Percentiles rank a stretch among this genome's conserved stretches.
Conservation (phyloP, 768 basidiomycete genomes). For the Thelephora aurantiotincta region DNA sequence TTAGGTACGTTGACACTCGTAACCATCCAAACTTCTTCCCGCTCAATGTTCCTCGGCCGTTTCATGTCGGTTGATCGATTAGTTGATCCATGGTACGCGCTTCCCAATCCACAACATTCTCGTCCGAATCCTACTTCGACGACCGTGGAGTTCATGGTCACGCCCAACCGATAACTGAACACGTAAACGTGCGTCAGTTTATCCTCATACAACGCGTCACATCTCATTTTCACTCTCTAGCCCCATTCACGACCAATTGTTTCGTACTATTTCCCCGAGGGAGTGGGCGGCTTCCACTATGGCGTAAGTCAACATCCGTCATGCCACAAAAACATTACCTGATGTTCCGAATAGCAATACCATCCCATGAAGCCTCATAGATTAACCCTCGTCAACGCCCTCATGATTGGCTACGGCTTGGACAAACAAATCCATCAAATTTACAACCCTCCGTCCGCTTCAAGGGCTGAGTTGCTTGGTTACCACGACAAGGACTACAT, state of each 20-base stretch:
- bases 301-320: conserved; percentile 42
- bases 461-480: conserved; percentile 73
- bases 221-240: conserved; percentile 17
- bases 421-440: conserved; percentile 92
- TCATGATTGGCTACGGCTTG: conserved; percentile 91
- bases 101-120: conserved; percentile 43
- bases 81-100: conserved; percentile 20
- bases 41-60: too few relatives aligned
- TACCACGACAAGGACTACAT: conserved; percentile 96
- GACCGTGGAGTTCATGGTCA: conserved; percentile 58
- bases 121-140: conserved; percentile 59
- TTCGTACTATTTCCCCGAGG: conserved; percentile 92
- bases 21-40: too few relatives aligned
- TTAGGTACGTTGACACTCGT: too few relatives aligned
- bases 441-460: conserved; percentile 80
- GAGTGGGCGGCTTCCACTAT: conserved; percentile 92
- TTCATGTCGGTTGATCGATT: too few relatives aligned
- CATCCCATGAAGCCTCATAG: conserved; percentile 99
- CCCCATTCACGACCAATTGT: conserved; percentile 82
- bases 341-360: conserved; percentile 50
- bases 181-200: conserved; percentile 44
- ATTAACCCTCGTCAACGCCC: conserved; percentile 87
- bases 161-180: conserved; percentile 70
- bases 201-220: not conserved
- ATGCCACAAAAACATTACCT: conserved; percentile 2